phyloP scores from a whole-genome alignment of 1,139 yeast species.

The Hanseniaspora sp. region DNA sequence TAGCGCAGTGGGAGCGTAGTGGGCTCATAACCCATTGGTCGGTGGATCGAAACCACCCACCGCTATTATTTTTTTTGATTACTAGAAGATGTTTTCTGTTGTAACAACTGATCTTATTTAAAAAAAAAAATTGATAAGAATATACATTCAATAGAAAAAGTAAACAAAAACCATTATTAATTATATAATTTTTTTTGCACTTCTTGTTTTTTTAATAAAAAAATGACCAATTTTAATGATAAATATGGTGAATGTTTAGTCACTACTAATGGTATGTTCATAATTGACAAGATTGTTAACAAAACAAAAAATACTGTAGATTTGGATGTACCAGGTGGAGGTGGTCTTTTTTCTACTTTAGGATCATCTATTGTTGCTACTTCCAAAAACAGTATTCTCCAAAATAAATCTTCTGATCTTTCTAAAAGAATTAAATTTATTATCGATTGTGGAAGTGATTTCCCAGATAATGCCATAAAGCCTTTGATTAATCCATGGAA shows the following conservation, averaged over 20 bases:
- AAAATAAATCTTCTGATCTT: background rate
- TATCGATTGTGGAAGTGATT: conserved; percentile 70
- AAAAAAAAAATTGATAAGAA: too few species aligned
- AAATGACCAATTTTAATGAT: background rate
- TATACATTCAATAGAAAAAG: too few species aligned
- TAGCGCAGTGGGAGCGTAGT: conserved; percentile 99
- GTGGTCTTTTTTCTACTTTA: conserved; percentile 72
- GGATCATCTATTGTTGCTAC: conserved; percentile 53
- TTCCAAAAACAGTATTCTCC: background rate
- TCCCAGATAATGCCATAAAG: conserved; percentile 41
- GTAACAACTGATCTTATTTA: too few species aligned
- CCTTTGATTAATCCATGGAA: conserved; percentile 47
- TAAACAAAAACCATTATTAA: background rate
- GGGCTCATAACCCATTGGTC: conserved; percentile 99
- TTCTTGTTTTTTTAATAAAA: background rate
- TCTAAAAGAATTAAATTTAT: conserved; percentile 46
- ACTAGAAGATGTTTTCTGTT: too few species aligned
- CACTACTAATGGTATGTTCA: conserved; percentile 75
- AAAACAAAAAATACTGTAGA: conserved; percentile 36
- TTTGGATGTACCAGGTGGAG: conserved; percentile 69
- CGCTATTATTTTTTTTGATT: conserved; percentile 47
- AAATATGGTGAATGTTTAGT: conserved; percentile 27
- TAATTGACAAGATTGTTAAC: conserved; percentile 70
- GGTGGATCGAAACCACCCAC: conserved; percentile 99
- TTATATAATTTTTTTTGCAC: background rate